Percentiles rank a stretch among this genome's conserved stretches.
These are phyloP conservation scores for Juncus inflexus DNA, from an alignment of 176 grass and related monocot species.

Conservation along the genomic window DNA sequence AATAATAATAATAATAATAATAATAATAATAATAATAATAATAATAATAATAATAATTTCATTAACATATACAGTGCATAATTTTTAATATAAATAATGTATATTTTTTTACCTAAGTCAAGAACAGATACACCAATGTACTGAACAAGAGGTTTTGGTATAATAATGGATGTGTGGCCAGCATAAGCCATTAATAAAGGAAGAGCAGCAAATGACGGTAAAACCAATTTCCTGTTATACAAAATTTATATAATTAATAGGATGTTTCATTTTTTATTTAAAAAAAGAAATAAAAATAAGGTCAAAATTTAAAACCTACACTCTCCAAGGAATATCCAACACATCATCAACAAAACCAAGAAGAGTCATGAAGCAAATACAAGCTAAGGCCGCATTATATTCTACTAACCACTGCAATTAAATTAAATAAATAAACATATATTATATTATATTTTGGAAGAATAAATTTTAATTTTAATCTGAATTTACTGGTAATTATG, in stretches of 20 bases:
- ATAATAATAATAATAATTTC: too few relatives aligned
- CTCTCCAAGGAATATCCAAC: conserved; percentile 98
- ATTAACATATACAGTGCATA: too few relatives aligned
- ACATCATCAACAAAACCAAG: conserved; percentile 99
- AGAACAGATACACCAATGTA: conserved; percentile 86
- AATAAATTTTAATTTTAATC: neutral
- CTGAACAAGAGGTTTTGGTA: conserved; percentile 77
- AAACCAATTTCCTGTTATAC: conserved; percentile 65
- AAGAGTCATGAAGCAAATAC: conserved; percentile 98
- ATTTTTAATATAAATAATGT: too few relatives aligned
- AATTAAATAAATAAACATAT: conserved; percentile 11
- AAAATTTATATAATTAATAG: neutral
- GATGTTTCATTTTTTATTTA: neutral
- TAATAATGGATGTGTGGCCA: conserved; percentile 87
- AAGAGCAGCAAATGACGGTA: conserved; percentile 83
- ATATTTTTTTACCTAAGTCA: conserved; percentile 56
- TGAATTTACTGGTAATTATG: too few relatives aligned
- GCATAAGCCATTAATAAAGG: conserved; percentile 99
- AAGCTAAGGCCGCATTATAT: conserved; percentile 94
- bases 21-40: too few relatives aligned
- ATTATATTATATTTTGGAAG: neutral
- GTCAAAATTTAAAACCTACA: conserved; percentile 54
- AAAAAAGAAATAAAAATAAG: conserved; percentile 2
- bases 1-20: too few relatives aligned
- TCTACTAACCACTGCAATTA: conserved; percentile 97